Conservation (phyloP, 768 basidiomycete genomes). For the Suillus placidus region DNA sequence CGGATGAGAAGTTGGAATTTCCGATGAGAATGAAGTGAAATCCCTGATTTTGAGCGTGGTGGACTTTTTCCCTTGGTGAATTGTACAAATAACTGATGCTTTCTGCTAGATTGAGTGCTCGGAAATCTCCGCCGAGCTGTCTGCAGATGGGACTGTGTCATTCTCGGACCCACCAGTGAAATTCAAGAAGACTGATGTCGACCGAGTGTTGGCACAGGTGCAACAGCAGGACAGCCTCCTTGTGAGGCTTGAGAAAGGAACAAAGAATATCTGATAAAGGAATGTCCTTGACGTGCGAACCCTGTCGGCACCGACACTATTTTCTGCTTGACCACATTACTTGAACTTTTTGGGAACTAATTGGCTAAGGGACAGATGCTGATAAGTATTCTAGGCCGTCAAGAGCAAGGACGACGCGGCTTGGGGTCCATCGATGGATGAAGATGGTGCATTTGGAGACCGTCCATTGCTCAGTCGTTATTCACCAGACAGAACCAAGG, state of each 20-base stretch:
- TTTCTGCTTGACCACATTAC: not conserved
- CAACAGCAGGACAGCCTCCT: conserved; percentile 47
- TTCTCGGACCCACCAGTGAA: conserved; percentile 67
- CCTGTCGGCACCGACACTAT: not conserved
- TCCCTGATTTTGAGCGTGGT: conserved; percentile 76
- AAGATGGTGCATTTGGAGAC: conserved; percentile 25
- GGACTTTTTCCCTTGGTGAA: conserved; percentile 19
- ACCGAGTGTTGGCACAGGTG: conserved; percentile 53
- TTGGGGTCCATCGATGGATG: conserved; percentile 30
- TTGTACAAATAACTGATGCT: conserved; percentile 5
- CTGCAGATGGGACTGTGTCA: conserved; percentile 69
- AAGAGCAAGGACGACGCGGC: conserved; percentile 32
- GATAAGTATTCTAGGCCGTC: conserved; percentile 26
- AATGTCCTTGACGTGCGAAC: conserved; percentile 27
- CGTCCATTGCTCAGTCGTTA: too few relatives aligned
- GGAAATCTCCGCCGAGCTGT: conserved; percentile 72
- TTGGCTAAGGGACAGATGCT: not conserved
- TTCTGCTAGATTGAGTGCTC: conserved; percentile 63
- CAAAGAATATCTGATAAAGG: conserved; percentile 77
- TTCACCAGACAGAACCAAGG: too few relatives aligned
- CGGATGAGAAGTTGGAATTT: conserved; percentile 46
- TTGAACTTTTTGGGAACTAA: not conserved
- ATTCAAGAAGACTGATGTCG: conserved; percentile 63
- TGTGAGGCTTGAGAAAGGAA: conserved; percentile 42
- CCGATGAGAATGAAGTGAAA: conserved; percentile 56